Conservation (phyloP, 129 eudicot genomes). For the Chrysanthemum lavandulifolium region DNA sequence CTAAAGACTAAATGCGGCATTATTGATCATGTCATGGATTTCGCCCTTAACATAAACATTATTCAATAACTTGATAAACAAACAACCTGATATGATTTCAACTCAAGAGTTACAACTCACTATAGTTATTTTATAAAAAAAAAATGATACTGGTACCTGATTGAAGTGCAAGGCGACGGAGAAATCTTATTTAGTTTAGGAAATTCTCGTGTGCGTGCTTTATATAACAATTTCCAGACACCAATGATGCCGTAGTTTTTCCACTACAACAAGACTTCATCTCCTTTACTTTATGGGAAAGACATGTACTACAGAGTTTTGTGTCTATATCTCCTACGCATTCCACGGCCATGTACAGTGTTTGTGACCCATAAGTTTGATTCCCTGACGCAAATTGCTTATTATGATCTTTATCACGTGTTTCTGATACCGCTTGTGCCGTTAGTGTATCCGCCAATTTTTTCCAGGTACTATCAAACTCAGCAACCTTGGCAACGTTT, state of each 20-base stretch:
- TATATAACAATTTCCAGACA: conserved; percentile 32
- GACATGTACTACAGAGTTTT: conserved; percentile 18
- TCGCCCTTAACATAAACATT: no score
- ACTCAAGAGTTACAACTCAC: no score
- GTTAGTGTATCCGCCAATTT: background rate
- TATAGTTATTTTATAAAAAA: no score
- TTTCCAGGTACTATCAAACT: background rate
- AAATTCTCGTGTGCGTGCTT: conserved; percentile 27
- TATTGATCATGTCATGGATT: no score
- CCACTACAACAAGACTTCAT: conserved; percentile 11
- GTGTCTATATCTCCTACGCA: conserved; percentile 36
- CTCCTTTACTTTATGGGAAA: background rate
- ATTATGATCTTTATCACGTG: background rate
- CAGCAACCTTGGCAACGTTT: no score
- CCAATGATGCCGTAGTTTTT: conserved; percentile 22
- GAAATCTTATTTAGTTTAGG: background rate
- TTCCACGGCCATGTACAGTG: conserved; percentile 34
- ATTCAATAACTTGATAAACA: no score
- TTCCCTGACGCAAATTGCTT: background rate
- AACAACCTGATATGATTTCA: no score
- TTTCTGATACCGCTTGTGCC: background rate
- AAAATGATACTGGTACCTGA: no score
- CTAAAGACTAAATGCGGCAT: no score
- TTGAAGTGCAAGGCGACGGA: no score
- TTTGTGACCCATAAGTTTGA: background rate